Evolutionary conservation across 768 basidiomycete species (phyloP), one percentile per base, ranked within the genome.

Genomic region (Tremella yokohamensis): DNA sequence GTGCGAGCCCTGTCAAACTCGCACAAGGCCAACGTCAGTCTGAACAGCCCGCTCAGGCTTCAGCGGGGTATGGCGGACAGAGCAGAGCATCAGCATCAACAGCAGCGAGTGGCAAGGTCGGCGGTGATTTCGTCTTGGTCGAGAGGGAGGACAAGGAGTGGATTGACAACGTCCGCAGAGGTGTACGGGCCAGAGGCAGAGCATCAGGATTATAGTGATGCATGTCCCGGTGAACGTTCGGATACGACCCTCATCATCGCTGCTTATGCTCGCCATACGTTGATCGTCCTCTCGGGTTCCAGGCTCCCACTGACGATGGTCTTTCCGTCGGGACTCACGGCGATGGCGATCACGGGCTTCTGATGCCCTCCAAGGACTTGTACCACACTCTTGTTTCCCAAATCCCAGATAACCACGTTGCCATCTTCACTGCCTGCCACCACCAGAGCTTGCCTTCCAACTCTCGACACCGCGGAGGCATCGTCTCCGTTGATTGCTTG

Each of bases 361-460:
- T 12, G 89, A 79, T 12, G 83, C 75, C 29, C 63, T 22, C 8
- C 20, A n/a, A 69, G 42, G 50, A 66, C 58, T 70, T 94, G 90
- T 37, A 86, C 77, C 6, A 92, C 78, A 70, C 88, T 81, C 20
- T 90, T 81, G 8, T 83, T 85, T 75, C 93, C 89, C 52, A 98
- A 73, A 72, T 96, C 88, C 90, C 91, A 96, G 26, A 96, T 79
- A 64, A 88, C 88, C 24, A 92, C 79, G 69, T 88, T 93, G 64
- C 83, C 81, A 75, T 96, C 93, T 77, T 97, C 94, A 56, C 87
- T 89, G 1, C 96, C 96, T 49, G 88, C 84, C 3, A 94, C 82
- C 45, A 98, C 82, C 75, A 85, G 89, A 54, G 69, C 67, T 57
- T 59, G 49, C 39, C 52, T 54, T 22, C n/a, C 51, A 11, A 34